Evolutionary conservation across 2,329 filamentous ascomycete species (phyloP), one percentile per base, ranked within the genome.

Genomic region (Dryadomyces quercivorus): DNA sequence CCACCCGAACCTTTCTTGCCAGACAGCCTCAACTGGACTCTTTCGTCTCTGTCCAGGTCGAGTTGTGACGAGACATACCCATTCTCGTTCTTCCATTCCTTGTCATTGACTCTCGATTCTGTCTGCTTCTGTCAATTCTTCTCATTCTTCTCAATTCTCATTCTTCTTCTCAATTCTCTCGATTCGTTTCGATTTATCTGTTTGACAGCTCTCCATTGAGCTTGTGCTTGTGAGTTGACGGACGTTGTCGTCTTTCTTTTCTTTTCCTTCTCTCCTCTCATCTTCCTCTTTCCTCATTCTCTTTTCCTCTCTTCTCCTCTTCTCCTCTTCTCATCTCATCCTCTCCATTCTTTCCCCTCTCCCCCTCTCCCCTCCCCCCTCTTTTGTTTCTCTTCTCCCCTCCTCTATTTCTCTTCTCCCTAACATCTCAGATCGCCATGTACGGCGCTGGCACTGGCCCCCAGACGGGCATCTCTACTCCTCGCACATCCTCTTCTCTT

Each of bases 391-490:
- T 40, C 38, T 31, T 51, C 36, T n/a, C 16, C 42, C n/a, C 42
- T 20, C 18, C 2, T 36, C 20, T 34, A 8, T 16, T 48, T 7
- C 20, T 22, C 6, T 10, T 21, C 21, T 22, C 26, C 26, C 20
- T 46, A 22, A 45, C 44, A 13, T 7, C 10, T 16, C 36, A 13
- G 18, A n/a, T 62, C 65, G 62, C 65, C 70, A 95, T 95, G 90
- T 94, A 93, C 81, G 88, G 88, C 72, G 83, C 86, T 66, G 78
- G 75, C 64, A 88, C 84, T 57, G 88, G 86, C 73, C 84, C 88
- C 59, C 91, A 95, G 73, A 98, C 93, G 75, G 93, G 93, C 73
- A 90, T 95, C 67, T 94, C 91, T 62, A 98, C 93, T 63, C 93
- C 93, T 64, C 86, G 93, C 73, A 95, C 92, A 55, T 93, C 88